Evolutionary conservation across 768 basidiomycete genomes (phyloP).

Genomic region (Trichaptum fuscoviolaceum): DNA sequence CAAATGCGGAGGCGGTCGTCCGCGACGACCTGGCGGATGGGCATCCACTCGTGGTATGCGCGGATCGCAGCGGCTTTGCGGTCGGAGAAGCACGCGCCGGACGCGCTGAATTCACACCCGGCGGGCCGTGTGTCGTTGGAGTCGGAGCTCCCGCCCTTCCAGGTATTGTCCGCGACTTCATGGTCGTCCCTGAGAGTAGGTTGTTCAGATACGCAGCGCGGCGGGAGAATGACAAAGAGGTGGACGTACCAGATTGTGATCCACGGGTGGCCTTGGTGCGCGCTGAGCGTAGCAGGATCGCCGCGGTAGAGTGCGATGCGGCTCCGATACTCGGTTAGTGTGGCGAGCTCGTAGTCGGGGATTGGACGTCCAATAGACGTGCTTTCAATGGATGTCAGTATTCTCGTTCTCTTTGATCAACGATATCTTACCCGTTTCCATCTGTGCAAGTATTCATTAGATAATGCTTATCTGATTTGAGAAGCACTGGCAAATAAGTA

Average conservation of each 20-base stretch:
- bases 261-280: conserved; percentile 22
- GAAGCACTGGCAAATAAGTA: background rate
- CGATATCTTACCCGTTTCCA: conserved; percentile 9
- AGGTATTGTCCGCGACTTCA: conserved; percentile 24
- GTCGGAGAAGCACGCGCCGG: conserved; percentile 20
- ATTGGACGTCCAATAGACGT: conserved; percentile 20
- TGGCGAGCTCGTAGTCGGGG: conserved; percentile 22
- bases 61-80: conserved; percentile 24
- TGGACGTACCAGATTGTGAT: conserved; percentile 11
- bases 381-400: conserved; percentile 1
- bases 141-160: conserved; percentile 22
- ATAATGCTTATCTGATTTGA: background rate
- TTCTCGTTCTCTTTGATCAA: background rate
- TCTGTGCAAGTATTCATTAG: conserved; percentile 14
- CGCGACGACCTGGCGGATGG: conserved; percentile 25
- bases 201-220: background rate
- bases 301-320: conserved; percentile 16
- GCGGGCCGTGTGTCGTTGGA: conserved; percentile 20
- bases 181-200: conserved; percentile 16
- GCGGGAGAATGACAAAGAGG: conserved; percentile 1
- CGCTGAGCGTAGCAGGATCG: conserved; percentile 18
- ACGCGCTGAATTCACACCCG: conserved; percentile 14
- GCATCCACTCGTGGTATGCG: conserved; percentile 22
- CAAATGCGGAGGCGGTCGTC: conserved; percentile 25
- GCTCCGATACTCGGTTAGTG: conserved; percentile 19